phyloP scores from a whole-genome alignment of 1,284 basidiomycete species.

The Fistulinella cinereoalba region DNA sequence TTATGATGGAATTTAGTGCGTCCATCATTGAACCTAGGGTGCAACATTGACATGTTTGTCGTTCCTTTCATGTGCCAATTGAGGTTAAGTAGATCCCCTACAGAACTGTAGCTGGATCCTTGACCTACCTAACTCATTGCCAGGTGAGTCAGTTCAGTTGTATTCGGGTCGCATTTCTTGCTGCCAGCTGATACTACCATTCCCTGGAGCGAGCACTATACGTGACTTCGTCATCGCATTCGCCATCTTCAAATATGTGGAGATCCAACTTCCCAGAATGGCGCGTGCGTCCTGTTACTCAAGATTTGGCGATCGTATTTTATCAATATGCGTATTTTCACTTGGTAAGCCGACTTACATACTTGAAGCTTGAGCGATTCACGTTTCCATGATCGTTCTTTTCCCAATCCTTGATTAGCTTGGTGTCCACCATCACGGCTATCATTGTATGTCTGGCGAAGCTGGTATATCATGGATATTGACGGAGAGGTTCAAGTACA shows the following conservation, averaged over 20 bases:
- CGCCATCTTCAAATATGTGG: conserved; percentile 15
- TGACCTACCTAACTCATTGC: not conserved
- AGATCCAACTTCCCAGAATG: conserved; percentile 9
- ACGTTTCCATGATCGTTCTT: too few relatives aligned
- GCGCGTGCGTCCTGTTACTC: conserved; percentile 5
- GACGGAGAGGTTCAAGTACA: conserved; percentile 1
- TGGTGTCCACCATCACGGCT: not conserved
- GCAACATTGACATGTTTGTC: conserved; percentile 8
- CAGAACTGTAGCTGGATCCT: conserved; percentile 4
- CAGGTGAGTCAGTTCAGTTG: not conserved
- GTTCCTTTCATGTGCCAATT: not conserved
- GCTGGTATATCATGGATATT: not conserved
- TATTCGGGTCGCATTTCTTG: not conserved
- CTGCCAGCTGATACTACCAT: conserved; percentile 5
- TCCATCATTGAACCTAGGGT: not conserved
- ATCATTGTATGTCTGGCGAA: conserved; percentile 7
- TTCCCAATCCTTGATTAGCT: not conserved
- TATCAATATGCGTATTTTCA: conserved; percentile 13
- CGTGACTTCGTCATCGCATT: conserved; percentile 10
- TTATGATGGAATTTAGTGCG: not conserved
- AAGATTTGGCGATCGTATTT: conserved; percentile 13
- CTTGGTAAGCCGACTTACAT: conserved; percentile 10
- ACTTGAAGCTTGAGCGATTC: too few relatives aligned
- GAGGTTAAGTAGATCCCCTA: not conserved
- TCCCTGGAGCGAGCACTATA: not conserved